A percentile compares a stretch with the other conserved stretches of the same genome.
phyloP scores from a whole-genome alignment of 129 eudicot genomes.

The Pittosporum tobira region DNA sequence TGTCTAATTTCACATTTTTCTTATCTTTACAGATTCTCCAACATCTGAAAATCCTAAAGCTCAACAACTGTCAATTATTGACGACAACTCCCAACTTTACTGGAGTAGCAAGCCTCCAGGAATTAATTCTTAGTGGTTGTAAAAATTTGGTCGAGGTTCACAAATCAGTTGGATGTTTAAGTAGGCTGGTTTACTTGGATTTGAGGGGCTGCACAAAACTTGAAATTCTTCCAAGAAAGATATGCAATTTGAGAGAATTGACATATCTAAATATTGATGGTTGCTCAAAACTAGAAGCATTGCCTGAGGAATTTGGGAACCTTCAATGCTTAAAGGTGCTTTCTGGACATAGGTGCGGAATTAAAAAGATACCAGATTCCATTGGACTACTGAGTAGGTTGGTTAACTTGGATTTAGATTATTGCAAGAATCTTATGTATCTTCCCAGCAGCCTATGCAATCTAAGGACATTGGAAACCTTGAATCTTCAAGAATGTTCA shows the following conservation, averaged over 20 bases:
- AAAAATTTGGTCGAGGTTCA: slow-evolving; percentile 11
- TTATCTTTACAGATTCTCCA: not conserved
- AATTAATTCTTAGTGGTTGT: slow-evolving; percentile 10
- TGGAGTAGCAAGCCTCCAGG: slow-evolving; percentile 11
- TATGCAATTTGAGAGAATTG: no score
- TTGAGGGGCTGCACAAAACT: slow-evolving; percentile 10
- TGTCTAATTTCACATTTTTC: not conserved
- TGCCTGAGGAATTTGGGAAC: no score
- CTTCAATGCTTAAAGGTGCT: no score
- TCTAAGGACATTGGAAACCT: slow-evolving; percentile 1
- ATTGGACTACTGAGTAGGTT: slow-evolving; percentile 14
- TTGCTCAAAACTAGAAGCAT: no score
- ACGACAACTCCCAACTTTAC: slow-evolving; percentile 10
- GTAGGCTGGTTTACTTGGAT: slow-evolving; percentile 12
- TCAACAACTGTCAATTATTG: slow-evolving; percentile 4
- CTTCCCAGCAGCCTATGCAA: slow-evolving; percentile 19
- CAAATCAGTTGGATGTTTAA: slow-evolving; percentile 4
- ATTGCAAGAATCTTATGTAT: slow-evolving; percentile 3
- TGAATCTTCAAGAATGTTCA: slow-evolving; percentile 3
- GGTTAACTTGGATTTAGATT: slow-evolving; percentile 2
- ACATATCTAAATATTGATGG: no score
- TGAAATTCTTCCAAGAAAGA: slow-evolving; percentile 5
- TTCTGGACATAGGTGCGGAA: no score
- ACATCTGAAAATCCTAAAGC: slow-evolving; percentile 14
- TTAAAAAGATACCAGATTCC: no score